Evolutionary conservation across 495 filamentous ascomycete species (phyloP).

Genomic region (Bacidia gigantensis): DNA sequence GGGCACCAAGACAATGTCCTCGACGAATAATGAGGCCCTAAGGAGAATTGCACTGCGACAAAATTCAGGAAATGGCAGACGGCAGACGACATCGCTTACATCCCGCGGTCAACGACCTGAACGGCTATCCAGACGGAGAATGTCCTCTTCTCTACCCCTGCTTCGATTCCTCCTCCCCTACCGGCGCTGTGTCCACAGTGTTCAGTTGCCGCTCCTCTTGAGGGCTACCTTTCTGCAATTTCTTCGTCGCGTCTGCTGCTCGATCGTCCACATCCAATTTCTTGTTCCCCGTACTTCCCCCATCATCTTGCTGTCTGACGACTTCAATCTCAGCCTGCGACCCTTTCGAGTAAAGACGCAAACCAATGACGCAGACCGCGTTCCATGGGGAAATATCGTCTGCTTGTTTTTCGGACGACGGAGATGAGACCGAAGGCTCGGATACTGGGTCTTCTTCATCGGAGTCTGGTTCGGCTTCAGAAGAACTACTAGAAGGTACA

Average conservation of each 20-base stretch:
- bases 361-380: conserved; percentile 37
- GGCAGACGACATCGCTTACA: no score
- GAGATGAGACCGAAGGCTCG: not conserved
- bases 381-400: conserved; percentile 32
- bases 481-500: conserved; percentile 4
- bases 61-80: no score
- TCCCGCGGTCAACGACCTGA: no score
- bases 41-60: no score
- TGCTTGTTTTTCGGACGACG: conserved; percentile 9
- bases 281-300: conserved; percentile 28
- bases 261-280: conserved; percentile 36
- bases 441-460: conserved; percentile 6
- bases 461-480: conserved; percentile 4
- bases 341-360: conserved; percentile 35
- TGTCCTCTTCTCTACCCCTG: conserved; percentile 2
- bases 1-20: no score
- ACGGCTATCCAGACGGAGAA: no score
- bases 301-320: conserved; percentile 10
- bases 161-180: not conserved
- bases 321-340: conserved; percentile 30
- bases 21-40: no score
- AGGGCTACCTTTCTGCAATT: not conserved
- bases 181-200: not conserved
- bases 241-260: conserved; percentile 2
- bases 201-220: not conserved